Base-by-base conservation (phyloP, 169 alveolate species). In the Eimeria maxima region DNA sequence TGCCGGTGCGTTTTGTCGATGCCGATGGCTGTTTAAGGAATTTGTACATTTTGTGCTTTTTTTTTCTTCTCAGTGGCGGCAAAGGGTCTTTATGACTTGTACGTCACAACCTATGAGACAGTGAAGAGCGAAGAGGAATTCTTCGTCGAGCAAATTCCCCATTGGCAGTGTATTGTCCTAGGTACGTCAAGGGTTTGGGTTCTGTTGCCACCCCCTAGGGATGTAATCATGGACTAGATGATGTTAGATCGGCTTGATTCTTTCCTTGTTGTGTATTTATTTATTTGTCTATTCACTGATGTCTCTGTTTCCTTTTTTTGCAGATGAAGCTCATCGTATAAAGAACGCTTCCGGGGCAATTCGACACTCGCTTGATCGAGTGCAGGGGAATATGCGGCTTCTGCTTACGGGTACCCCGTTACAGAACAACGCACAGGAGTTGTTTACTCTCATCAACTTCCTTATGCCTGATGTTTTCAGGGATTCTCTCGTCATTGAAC, bases 261-360 rank as follows among this genome's bases (percentile, higher is more conserved):
- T 6, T 65, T n/a, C 16, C 7, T 65, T 65, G 29, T 24, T 24
- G 6, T 20, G 10, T n/a, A 24, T 47, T 7, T 44, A 20, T 78
- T 18, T 24, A 20, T n/a, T 16, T 44, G 38, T 20, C 18, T 20
- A 4, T 50, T 45, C 5, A 18, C 22, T 78, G 0, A 18, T 44
- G 6, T 44, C 45, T 47, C 38, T 8, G 27, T 29, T n/a, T 98
- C 24, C 99, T 99, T 99, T 99, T 98, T 96, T 99, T 99, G 97
- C 99, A 76, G 99, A 99, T 97, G 99, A 99, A 98, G 99, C 99
- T 55, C 99, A 99, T 96, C 99, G 99, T 87, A 99, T 99, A 93
- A 99, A 99, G 98, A 99, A 99, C 93, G 99, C 98, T 81, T 95
- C 98, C 29, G 99, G 99, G 45, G 98, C 98, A n/a, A 97, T 98